Conservation (phyloP, 2,329 filamentous ascomycete genomes). For the Colletotrichum sojae region DNA sequence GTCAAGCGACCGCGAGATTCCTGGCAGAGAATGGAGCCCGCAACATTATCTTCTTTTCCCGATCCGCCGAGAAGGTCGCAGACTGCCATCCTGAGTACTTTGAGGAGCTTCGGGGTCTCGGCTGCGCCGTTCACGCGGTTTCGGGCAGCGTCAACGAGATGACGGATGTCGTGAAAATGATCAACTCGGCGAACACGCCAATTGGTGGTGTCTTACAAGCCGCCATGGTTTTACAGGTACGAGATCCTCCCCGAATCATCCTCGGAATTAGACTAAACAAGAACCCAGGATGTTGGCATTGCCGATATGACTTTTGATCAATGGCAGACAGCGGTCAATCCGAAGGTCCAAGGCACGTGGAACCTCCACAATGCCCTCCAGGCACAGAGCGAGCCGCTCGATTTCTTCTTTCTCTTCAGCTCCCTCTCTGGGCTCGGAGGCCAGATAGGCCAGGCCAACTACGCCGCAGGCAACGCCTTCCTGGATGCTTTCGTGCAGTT, state of each 20-base stretch:
- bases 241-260: not conserved
- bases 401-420: slow-evolving; percentile 55
- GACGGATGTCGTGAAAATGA: slow-evolving; percentile 47
- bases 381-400: slow-evolving; percentile 42
- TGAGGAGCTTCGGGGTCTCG: slow-evolving; percentile 44
- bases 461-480: slow-evolving; percentile 58
- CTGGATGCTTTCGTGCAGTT: slow-evolving; percentile 56
- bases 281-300: slow-evolving; percentile 42
- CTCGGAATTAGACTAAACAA: too few relatives aligned
- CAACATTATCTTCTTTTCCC: slow-evolving; percentile 47
- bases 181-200: slow-evolving; percentile 42
- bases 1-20: slow-evolving; percentile 47
- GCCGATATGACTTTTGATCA: slow-evolving; percentile 54
- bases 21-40: slow-evolving; percentile 49
- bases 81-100: slow-evolving; percentile 11
- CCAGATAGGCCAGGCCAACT: slow-evolving; percentile 55
- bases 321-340: slow-evolving; percentile 52
- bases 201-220: slow-evolving; percentile 58
- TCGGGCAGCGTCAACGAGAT: slow-evolving; percentile 50
- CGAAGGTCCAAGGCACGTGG: slow-evolving; percentile 59
- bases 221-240: slow-evolving; percentile 53
- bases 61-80: slow-evolving; percentile 41
- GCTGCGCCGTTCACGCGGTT: slow-evolving; percentile 47
- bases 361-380: slow-evolving; percentile 56
- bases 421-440: slow-evolving; percentile 54